phyloP scores from a whole-genome alignment of 257 asterid genomes.

The Echites panduratus region DNA sequence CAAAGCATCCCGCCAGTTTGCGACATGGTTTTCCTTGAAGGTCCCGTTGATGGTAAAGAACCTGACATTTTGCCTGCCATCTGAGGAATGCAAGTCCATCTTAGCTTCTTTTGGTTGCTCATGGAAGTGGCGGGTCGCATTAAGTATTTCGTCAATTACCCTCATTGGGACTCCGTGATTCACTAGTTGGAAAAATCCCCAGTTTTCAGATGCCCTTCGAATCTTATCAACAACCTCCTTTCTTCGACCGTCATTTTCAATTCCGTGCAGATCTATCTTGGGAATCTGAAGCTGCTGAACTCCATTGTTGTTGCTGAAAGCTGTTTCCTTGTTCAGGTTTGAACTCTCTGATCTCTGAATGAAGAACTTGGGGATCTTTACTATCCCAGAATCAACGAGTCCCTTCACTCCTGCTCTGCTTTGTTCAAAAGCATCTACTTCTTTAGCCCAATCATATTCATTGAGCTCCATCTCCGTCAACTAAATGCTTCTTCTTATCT shows the following conservation, averaged over 20 bases:
- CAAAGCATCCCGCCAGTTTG: too few relatives aligned
- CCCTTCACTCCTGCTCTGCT: conserved; percentile 70
- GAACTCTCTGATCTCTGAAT: conserved; percentile 23
- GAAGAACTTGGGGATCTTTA: conserved; percentile 50
- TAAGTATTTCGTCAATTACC: conserved; percentile 32
- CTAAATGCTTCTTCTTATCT: too few relatives aligned
- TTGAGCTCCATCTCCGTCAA: neutral
- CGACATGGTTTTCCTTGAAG: too few relatives aligned
- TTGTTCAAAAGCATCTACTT: conserved; percentile 45
- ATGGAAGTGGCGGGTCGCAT: conserved; percentile 39
- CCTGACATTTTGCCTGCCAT: too few relatives aligned
- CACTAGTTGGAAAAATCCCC: conserved; percentile 72
- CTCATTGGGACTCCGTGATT: conserved; percentile 56
- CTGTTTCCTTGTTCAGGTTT: neutral
- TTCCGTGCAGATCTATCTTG: conserved; percentile 39
- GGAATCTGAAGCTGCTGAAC: conserved; percentile 32
- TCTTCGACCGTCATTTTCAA: conserved; percentile 22
- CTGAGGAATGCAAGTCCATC: too few relatives aligned
- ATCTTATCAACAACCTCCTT: conserved; percentile 36
- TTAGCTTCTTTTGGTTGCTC: conserved; percentile 51
- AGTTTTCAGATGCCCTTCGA: conserved; percentile 41
- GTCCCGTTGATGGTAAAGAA: too few relatives aligned
- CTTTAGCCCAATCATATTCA: conserved; percentile 43
- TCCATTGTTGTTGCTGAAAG: conserved; percentile 2
- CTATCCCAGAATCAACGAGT: conserved; percentile 53